Evolutionary conservation across 1,284 basidiomycete species (phyloP).

Genomic region (Quambalaria eucalypti): DNA sequence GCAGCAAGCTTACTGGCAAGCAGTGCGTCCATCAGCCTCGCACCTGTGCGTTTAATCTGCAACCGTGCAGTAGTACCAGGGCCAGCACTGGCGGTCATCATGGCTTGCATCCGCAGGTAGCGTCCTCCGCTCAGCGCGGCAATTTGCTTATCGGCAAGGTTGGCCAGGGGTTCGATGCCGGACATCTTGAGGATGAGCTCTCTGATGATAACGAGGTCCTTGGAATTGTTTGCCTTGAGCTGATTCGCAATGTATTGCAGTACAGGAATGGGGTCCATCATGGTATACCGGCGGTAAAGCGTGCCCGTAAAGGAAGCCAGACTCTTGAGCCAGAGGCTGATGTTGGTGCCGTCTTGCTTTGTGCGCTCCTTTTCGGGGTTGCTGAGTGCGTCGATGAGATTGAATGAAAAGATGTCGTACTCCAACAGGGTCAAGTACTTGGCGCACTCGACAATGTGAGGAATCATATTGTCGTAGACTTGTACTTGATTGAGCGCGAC

Average conservation of each 20-base stretch:
- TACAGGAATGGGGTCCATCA: constrained; percentile 70
- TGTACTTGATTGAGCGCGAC: constrained; percentile 88
- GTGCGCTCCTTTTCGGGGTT: constrained; percentile 74
- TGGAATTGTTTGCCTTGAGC: constrained; percentile 59
- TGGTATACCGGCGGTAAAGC: constrained; percentile 70
- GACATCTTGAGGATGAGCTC: constrained; percentile 93
- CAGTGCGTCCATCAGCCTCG: constrained; percentile 25
- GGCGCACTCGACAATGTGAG: constrained; percentile 80
- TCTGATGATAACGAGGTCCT: constrained; percentile 80
- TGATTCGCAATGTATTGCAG: constrained; percentile 87
- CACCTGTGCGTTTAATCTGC: constrained; percentile 24
- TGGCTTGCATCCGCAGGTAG: constrained; percentile 70
- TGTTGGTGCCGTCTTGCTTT: constrained; percentile 86
- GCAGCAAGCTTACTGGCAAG: constrained; percentile 25
- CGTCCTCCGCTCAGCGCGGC: constrained; percentile 81
- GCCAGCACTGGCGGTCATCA: constrained; percentile 52
- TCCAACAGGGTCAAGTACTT: constrained; percentile 83
- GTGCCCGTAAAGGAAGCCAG: constrained; percentile 87
- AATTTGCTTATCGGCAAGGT: constrained; percentile 76
- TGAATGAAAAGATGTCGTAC: constrained; percentile 83
- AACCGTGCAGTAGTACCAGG: constrained; percentile 25
- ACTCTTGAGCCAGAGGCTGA: constrained; percentile 76
- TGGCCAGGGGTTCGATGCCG: constrained; percentile 61
- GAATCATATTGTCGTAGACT: constrained; percentile 89
- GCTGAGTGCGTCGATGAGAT: constrained; percentile 71